These are phyloP conservation scores for Stagonosporopsis vannaccii DNA, from an alignment of 2,329 filamentous ascomycete species.

Conservation along the genomic window DNA sequence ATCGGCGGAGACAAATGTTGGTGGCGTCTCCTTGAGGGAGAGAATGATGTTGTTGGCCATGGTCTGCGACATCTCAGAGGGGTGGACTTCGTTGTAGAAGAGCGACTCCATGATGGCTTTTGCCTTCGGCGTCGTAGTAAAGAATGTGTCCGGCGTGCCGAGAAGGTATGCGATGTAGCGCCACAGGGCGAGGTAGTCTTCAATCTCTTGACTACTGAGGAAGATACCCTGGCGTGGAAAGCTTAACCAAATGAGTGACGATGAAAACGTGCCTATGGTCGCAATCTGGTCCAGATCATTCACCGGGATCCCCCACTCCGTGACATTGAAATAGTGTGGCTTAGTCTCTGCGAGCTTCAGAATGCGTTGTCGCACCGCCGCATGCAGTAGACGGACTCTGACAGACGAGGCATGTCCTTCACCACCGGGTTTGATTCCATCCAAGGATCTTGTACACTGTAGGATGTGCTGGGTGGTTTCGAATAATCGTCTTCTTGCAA, in stretches of 20 bases:
- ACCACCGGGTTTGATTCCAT: constrained; percentile 72
- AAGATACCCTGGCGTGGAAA: constrained; percentile 77
- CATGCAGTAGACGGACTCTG: constrained; percentile 73
- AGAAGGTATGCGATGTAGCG: constrained; percentile 75
- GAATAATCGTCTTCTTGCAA: constrained; percentile 70
- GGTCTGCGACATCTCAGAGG: constrained; percentile 67
- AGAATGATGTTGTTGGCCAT: constrained; percentile 79
- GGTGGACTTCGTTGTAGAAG: constrained; percentile 70
- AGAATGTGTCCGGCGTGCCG: constrained; percentile 69
- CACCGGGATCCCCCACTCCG: constrained; percentile 69
- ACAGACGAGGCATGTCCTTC: constrained; percentile 70
- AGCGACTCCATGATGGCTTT: constrained; percentile 73
- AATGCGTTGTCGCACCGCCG: constrained; percentile 71
- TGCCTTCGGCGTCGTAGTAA: constrained; percentile 64
- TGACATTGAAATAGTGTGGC: constrained; percentile 68
- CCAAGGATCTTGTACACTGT: constrained; percentile 70
- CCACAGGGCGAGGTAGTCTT: constrained; percentile 78
- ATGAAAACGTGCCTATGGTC: constrained; percentile 75
- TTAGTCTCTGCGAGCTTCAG: constrained; percentile 63
- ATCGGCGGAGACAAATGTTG: constrained; percentile 68
- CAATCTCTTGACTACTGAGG: constrained; percentile 66
- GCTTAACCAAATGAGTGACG: constrained; percentile 70
- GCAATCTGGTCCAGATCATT: constrained; percentile 78
- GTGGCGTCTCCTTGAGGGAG: constrained; percentile 70
- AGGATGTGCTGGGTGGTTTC: constrained; percentile 81